Evolutionary conservation across 805 yeast genomes (phyloP).

Genomic region (Wickerhamomyces kurtzmanii): DNA sequence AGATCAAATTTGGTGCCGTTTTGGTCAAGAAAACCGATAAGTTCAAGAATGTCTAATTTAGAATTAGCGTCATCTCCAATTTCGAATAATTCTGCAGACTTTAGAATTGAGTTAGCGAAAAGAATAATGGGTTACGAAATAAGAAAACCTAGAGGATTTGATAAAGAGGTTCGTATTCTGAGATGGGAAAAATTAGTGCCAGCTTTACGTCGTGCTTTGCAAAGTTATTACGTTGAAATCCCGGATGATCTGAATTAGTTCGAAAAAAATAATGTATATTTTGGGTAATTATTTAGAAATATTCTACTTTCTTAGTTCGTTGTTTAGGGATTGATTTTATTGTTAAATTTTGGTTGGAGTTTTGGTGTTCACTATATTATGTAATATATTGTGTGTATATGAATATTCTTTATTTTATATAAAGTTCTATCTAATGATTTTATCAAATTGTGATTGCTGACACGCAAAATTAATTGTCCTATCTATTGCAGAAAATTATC

Average conservation of each 20-base stretch:
- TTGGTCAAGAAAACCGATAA: slow-evolving; percentile 53
- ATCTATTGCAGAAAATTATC: too few relatives aligned
- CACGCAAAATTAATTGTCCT: too few relatives aligned
- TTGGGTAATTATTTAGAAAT: neutral
- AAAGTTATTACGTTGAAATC: slow-evolving; percentile 53
- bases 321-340: too few relatives aligned
- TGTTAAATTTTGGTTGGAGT: too few relatives aligned
- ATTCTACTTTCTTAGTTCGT: too few relatives aligned
- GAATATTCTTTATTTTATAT: too few relatives aligned
- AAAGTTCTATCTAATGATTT: too few relatives aligned
- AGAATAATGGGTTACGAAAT: slow-evolving; percentile 55
- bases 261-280: slow-evolving; percentile 1
- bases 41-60: slow-evolving; percentile 22
- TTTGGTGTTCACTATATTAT: too few relatives aligned
- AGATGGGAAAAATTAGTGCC: slow-evolving; percentile 51
- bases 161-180: slow-evolving; percentile 54
- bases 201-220: slow-evolving; percentile 54
- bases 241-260: slow-evolving; percentile 23
- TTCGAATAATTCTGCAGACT: slow-evolving; percentile 19
- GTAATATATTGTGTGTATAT: too few relatives aligned
- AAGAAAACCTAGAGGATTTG: slow-evolving; percentile 60
- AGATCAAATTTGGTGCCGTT: slow-evolving; percentile 58
- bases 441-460: too few relatives aligned
- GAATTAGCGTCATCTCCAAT: slow-evolving; percentile 7
- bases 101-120: slow-evolving; percentile 46